Evolutionary conservation across 176 grass and related monocot genomes (phyloP).

Genomic region (Rhynchospora breviuscula): DNA sequence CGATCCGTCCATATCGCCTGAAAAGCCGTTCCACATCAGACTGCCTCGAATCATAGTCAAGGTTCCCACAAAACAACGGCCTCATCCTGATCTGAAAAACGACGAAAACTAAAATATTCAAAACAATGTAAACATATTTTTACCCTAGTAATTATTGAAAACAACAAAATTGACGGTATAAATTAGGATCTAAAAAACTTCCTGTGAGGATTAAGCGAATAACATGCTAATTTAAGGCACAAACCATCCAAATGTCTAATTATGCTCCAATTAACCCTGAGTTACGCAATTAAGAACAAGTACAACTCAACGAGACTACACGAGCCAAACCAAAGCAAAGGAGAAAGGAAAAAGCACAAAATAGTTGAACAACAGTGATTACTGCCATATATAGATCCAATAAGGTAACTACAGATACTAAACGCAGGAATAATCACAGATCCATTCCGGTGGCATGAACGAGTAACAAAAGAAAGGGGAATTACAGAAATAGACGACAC

Average conservation of each 20-base stretch:
- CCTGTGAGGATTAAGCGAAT: background rate
- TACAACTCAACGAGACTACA: background rate
- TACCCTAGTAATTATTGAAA: background rate
- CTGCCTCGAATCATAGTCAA: conserved; percentile 80
- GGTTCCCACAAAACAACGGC: conserved; percentile 92
- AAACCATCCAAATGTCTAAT: background rate
- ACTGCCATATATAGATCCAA: background rate
- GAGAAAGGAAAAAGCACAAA: background rate
- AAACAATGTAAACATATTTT: background rate
- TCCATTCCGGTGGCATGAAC: background rate
- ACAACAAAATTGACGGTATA: background rate
- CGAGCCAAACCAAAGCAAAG: background rate
- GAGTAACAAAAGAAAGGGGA: background rate
- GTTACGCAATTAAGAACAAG: background rate
- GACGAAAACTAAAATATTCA: background rate
- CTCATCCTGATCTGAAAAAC: conserved; percentile 47
- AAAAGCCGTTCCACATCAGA: conserved; percentile 85
- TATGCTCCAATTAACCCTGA: background rate
- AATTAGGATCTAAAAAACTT: background rate
- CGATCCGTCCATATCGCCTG: conserved; percentile 80
- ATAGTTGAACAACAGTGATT: background rate
- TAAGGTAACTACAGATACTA: background rate
- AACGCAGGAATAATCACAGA: background rate
- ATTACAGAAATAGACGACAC: background rate
- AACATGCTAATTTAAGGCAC: background rate